Conservation (phyloP, 352 stramenopile genomes). For the Phytopythium chamaehyphon region DNA sequence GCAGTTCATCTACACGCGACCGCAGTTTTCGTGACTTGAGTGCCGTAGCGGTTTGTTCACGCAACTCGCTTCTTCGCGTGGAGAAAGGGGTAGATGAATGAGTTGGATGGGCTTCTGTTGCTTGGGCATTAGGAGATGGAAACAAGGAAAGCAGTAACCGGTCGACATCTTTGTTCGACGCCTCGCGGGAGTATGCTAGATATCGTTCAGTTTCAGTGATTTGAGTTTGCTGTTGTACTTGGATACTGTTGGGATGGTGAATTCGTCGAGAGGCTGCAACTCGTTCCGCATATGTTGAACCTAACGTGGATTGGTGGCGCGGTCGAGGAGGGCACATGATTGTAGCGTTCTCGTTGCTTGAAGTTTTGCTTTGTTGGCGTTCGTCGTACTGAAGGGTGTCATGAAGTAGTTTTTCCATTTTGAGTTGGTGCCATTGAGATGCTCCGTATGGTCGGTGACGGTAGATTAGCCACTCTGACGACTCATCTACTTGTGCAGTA, state of each 20-base stretch:
- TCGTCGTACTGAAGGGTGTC: conserved; percentile 19
- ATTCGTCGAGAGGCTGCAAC: conserved; percentile 20
- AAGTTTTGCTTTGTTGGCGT: conserved; percentile 2
- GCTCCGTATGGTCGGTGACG: conserved; percentile 37
- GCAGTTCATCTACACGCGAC: conserved; percentile 51
- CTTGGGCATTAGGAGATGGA: conserved; percentile 9
- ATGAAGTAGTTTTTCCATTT: conserved; percentile 42
- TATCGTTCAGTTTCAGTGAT: conserved; percentile 26
- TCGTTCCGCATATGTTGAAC: conserved; percentile 36
- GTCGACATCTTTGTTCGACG: conserved; percentile 40
- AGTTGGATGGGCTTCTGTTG: conserved; percentile 4
- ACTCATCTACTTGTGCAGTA: conserved; percentile 17
- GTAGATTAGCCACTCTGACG: conserved; percentile 62
- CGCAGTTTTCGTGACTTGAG: conserved; percentile 48
- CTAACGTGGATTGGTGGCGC: conserved; percentile 24
- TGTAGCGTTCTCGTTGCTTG: background rate
- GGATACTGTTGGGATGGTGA: conserved; percentile 7
- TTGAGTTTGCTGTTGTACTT: no score
- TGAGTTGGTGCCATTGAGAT: conserved; percentile 31
- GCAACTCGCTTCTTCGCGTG: conserved; percentile 40
- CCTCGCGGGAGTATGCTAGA: conserved; percentile 27
- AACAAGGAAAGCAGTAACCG: conserved; percentile 38
- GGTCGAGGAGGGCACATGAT: conserved; percentile 12
- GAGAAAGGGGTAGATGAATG: conserved; percentile 18
- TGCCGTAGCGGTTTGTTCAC: conserved; percentile 44